Percentiles rank a stretch among this genome's conserved stretches.
Evolutionary conservation across 1,284 basidiomycete species (phyloP).

Genomic region (Pisolithus thermaeus): DNA sequence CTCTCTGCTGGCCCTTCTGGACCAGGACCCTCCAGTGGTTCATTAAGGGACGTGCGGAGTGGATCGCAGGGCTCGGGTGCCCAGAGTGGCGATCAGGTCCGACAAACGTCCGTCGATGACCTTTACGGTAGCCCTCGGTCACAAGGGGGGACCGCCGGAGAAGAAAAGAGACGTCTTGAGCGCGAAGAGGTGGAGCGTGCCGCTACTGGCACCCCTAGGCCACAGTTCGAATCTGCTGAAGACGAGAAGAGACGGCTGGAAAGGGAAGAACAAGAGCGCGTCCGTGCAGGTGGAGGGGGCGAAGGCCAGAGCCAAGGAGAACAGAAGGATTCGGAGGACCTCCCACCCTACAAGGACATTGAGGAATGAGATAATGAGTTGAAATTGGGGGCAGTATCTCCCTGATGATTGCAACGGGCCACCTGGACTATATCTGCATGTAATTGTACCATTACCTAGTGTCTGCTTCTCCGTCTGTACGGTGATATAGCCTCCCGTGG

Average conservation of each 20-base stretch:
- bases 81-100: slow-evolving; percentile 24
- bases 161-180: slow-evolving; percentile 49
- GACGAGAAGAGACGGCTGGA: slow-evolving; percentile 67
- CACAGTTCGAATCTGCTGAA: slow-evolving; percentile 45
- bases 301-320: slow-evolving; percentile 1
- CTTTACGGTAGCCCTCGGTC: slow-evolving; percentile 25
- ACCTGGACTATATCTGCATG: not conserved
- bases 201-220: slow-evolving; percentile 10
- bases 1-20: slow-evolving; percentile 44
- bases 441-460: not conserved
- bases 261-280: slow-evolving; percentile 55
- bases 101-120: slow-evolving; percentile 20
- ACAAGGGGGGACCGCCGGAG: slow-evolving; percentile 38
- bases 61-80: slow-evolving; percentile 31
- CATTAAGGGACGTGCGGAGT: slow-evolving; percentile 45
- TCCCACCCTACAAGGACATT: slow-evolving; percentile 64
- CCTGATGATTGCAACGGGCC: not conserved
- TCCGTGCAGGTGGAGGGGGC: slow-evolving; percentile 33
- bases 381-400: no score
- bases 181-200: slow-evolving; percentile 31
- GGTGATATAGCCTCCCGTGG: not conserved
- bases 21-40: slow-evolving; percentile 62
- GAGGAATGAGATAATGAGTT: slow-evolving; percentile 6
- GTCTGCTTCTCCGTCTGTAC: not conserved
- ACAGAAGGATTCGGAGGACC: slow-evolving; percentile 42